Evolutionary conservation across 2,329 filamentous ascomycete species (phyloP), one percentile per base, ranked within the genome.

Genomic region (Scytalidium sp.): DNA sequence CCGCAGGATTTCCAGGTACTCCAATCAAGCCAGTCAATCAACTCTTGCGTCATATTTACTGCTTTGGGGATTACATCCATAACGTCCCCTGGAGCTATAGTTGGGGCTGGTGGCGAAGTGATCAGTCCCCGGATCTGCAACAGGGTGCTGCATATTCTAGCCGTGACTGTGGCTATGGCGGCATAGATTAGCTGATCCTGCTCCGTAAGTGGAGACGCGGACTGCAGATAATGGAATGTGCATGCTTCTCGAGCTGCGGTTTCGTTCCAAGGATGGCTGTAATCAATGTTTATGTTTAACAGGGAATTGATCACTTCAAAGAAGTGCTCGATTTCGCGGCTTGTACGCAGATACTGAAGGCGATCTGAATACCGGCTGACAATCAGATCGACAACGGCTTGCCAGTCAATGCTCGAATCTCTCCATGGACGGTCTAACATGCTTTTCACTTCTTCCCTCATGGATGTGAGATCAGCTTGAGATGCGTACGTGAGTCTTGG

Each of bases 1-100:
- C 70, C 67, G 46, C 80, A 81, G 45, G 75, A 70, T 56, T 80
- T 83, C 81, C 81, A 86, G 0, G 66, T 72, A 3, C 79, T 74
- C 84, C 84, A 87, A 6, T 71, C 70, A 2, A 87, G 68, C 50
- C 75, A 76, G 1, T 64, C 53, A 19, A 77, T 72, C 15, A 87
- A 60, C 0, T 63, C 54, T 6, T 65, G 19, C 7, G 32, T 36
- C 15, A 36, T 36, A 36, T 36, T 36, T n/a, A 36, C 32, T 5
- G 32, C 15, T 15, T 36, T 8, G 13, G 32, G 4, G 5, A 62
- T 21, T 5, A 15, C 19, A 8, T 46, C 21, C 19, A 19, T 3
- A 17, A 7, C 19, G 55, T 56, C 2, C 29, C 42, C 21, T 7
- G 42, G 39, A 2, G 42, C 22, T 15, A 9, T 36, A 15, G 5